Conservation (phyloP, 2,329 filamentous ascomycete species). For the Pestalotiopsis sp. region DNA sequence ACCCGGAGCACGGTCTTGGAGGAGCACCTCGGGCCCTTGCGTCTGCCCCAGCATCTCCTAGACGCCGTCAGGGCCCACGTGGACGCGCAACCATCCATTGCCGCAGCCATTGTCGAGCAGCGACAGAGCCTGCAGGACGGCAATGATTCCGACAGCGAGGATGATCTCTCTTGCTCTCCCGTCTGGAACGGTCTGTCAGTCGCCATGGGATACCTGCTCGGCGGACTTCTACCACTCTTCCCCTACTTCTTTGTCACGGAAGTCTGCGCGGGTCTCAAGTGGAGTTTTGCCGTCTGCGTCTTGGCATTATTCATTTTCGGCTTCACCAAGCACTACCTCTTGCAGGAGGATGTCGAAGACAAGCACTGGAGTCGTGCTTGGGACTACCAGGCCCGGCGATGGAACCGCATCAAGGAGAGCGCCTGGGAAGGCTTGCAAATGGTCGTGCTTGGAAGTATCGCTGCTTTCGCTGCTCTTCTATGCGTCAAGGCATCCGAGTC, state of each 20-base stretch:
- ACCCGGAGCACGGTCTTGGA: conserved; percentile 15
- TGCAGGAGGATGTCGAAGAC: conserved; percentile 22
- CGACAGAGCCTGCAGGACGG: conserved; percentile 31
- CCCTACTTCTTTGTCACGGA: conserved; percentile 65
- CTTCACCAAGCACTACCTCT: conserved; percentile 61
- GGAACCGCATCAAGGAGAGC: conserved; percentile 26
- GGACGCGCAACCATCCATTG: conserved; percentile 16
- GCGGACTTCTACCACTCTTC: conserved; percentile 70
- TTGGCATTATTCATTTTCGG: conserved; percentile 65
- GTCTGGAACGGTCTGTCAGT: conserved; percentile 66
- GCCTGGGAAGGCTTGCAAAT: conserved; percentile 57
- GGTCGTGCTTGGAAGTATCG: conserved; percentile 57
- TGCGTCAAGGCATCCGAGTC: conserved; percentile 53
- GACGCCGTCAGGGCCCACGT: conserved; percentile 26
- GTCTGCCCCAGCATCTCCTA: conserved; percentile 26
- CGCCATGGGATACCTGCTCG: conserved; percentile 69
- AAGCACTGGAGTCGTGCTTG: conserved; percentile 26
- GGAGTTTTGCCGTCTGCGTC: conserved; percentile 63
- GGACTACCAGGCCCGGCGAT: conserved; percentile 38
- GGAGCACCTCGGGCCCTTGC: conserved; percentile 27
- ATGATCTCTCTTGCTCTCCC: conserved; percentile 36
- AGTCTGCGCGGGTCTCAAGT: conserved; percentile 54
- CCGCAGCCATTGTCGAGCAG: conserved; percentile 32
- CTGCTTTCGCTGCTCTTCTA: conserved; percentile 57
- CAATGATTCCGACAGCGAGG: background rate